Base-by-base conservation (phyloP, 1,139 yeast species). In the Geotrichum reessii region DNA sequence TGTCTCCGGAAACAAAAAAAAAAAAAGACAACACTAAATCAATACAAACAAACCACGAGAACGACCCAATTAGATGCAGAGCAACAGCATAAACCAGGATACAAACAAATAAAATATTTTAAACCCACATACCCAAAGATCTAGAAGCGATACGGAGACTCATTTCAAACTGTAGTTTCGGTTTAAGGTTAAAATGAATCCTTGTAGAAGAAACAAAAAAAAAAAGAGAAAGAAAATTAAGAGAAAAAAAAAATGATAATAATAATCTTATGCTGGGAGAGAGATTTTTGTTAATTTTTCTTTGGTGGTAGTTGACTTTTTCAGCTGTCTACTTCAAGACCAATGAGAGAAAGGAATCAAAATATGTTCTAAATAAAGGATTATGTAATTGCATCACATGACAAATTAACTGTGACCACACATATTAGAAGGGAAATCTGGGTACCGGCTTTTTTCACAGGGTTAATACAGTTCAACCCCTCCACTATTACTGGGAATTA, bases 141-240 rank as follows among this genome's bases (percentile, higher is more conserved):
- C 67, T 64, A 53, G 69, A 58, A 53, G 68, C 69, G 56, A 66
- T 61, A 56, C 70, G 69, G 58, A 67, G 68, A 64, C 69, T 67
- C 69, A 67, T 67, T 58, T 37, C n/a, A 6, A 12, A 37, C 17
- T 14, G 42, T 37, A 37, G 42, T 37, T 37, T 37, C 42, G 42
- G 42, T 37, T 37, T 14, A 37, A 37, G 42, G 42, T 19, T 37
- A 37, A 37, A 37, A 37, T 37, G 42, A 37, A 37, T 37, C 42
- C 42, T 37, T 37, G 42, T 14, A 37, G 42, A 14, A 37, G 42
- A 37, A 37, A 37, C 42, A 37, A 37, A n/a, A 37, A n/a, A 37
- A 19, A n/a, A 14, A 37, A 19, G n/a, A 14, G n/a, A 37, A 37
- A 37, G n/a, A 31, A 31, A 31, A 31, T 14, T 14, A 37, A 37